These are phyloP conservation scores for Aschersonia sp. DNA, from an alignment of 2,329 filamentous ascomycete species.

Conservation along the genomic window DNA sequence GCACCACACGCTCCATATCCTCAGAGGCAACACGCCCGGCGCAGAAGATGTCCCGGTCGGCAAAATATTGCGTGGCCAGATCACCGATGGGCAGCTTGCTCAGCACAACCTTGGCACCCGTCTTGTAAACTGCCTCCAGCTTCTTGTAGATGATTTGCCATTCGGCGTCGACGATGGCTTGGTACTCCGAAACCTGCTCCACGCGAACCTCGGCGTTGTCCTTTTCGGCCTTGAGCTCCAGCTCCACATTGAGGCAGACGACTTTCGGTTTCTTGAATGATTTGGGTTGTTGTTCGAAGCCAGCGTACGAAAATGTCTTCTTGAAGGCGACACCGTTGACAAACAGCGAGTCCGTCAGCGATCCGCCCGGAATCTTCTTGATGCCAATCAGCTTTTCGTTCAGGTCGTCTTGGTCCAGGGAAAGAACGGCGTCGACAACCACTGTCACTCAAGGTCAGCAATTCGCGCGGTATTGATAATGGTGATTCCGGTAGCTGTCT, in stretches of 20 bases:
- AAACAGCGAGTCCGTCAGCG: conserved; percentile 88
- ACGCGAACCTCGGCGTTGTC: conserved; percentile 97
- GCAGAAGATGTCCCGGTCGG: conserved; percentile 96
- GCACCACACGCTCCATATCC: conserved; percentile 90
- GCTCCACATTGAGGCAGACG: conserved; percentile 91
- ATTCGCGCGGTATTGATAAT: neutral
- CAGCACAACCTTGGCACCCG: conserved; percentile 91
- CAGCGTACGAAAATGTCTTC: conserved; percentile 98
- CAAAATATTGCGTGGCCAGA: conserved; percentile 93
- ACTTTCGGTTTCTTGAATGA: conserved; percentile 89
- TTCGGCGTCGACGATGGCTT: conserved; percentile 96
- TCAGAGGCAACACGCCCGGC: conserved; percentile 82
- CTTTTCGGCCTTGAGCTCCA: conserved; percentile 97
- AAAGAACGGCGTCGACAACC: conserved; percentile 93
- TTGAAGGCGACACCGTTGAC: conserved; percentile 98
- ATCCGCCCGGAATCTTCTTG: conserved; percentile 96
- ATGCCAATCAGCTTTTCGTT: conserved; percentile 97
- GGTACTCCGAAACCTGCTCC: conserved; percentile 97
- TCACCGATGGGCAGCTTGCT: conserved; percentile 97
- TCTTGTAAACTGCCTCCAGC: conserved; percentile 86
- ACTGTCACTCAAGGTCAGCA: conserved; percentile 34
- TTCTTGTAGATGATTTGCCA: conserved; percentile 99
- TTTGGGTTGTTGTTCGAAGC: conserved; percentile 98
- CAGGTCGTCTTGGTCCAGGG: conserved; percentile 89
- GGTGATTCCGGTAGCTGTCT: conserved; percentile 15